Conservation (phyloP, 305 asterid species). For the Fraxinus sp. region DNA sequence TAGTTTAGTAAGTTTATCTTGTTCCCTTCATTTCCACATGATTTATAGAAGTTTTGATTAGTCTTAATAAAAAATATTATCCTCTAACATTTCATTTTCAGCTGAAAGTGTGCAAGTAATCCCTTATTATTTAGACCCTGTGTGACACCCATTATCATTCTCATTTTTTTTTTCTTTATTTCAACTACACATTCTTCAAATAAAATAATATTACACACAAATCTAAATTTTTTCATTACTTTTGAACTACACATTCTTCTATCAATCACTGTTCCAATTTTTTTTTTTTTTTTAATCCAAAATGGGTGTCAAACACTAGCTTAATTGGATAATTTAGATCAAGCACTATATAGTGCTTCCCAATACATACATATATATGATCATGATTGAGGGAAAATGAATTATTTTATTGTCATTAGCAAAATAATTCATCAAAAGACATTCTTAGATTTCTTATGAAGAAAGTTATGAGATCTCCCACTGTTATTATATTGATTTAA, state of each 20-base stretch:
- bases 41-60: conserved; percentile 3
- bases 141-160: too few species aligned
- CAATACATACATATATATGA: not conserved
- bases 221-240: too few species aligned
- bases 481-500: not conserved
- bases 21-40: not conserved
- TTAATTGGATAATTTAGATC: conserved; percentile 41
- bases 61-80: conserved; percentile 31
- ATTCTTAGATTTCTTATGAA: conserved; percentile 9
- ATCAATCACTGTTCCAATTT: too few species aligned
- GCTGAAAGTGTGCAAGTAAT: conserved; percentile 29
- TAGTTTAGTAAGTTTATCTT: not conserved
- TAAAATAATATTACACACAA: too few species aligned
- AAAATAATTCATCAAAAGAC: conserved; percentile 12
- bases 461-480: not conserved
- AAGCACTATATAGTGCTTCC: conserved; percentile 32
- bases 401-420: not conserved
- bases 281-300: too few species aligned
- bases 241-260: too few species aligned
- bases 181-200: too few species aligned
- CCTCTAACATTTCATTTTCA: conserved; percentile 27
- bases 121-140: conserved; percentile 14
- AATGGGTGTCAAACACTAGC: too few species aligned
- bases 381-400: not conserved
- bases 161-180: too few species aligned